Conservation (phyloP, 2,329 filamentous ascomycete species). For the Aspergillus novofumigatus region DNA sequence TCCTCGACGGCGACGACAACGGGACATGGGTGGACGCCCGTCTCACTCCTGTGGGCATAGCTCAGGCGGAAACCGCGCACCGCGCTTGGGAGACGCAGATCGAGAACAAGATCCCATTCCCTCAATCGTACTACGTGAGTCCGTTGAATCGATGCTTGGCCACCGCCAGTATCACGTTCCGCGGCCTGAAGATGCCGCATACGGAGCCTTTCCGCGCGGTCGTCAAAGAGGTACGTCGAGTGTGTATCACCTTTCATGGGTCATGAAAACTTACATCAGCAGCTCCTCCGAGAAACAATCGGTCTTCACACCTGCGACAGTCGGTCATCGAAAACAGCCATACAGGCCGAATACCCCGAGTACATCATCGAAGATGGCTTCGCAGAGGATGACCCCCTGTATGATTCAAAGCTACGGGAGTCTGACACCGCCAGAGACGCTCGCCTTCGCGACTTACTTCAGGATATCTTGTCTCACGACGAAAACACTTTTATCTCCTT, state of each 20-base stretch:
- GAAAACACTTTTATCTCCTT: constrained; percentile 48
- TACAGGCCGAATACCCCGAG: constrained; percentile 46
- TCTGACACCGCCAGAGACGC: constrained; percentile 46
- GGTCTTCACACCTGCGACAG: constrained; percentile 61
- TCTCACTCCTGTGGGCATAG: constrained; percentile 50
- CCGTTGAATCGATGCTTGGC: constrained; percentile 56
- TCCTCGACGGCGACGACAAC: constrained; percentile 53
- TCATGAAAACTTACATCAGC: not conserved
- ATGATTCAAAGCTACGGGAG: constrained; percentile 48
- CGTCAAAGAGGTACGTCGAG: constrained; percentile 49
- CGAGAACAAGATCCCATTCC: constrained; percentile 46
- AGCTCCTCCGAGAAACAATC: constrained; percentile 55
- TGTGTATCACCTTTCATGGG: not conserved
- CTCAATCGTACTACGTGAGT: constrained; percentile 54
- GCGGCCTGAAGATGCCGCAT: constrained; percentile 42
- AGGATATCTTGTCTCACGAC: constrained; percentile 51
- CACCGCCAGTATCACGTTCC: constrained; percentile 55
- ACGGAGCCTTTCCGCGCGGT: constrained; percentile 49
- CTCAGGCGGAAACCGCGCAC: constrained; percentile 46
- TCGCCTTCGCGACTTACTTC: constrained; percentile 45
- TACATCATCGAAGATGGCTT: constrained; percentile 53
- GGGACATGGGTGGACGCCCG: constrained; percentile 56
- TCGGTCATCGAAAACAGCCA: constrained; percentile 47
- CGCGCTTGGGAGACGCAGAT: constrained; percentile 50
- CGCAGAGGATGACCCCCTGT: constrained; percentile 51